Conservation (phyloP, 805 yeast genomes). For the Saturnispora quitensis region DNA sequence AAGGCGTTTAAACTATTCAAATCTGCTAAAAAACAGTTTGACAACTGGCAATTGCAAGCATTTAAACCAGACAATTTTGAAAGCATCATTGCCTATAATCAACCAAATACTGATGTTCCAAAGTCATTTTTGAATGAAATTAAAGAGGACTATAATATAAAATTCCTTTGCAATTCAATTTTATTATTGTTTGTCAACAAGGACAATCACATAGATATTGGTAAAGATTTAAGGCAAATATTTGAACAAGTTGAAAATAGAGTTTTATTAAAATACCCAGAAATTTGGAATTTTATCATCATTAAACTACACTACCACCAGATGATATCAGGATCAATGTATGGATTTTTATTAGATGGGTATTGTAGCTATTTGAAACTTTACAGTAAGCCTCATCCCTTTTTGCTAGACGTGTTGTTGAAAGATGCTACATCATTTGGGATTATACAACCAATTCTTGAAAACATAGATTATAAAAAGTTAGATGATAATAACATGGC, state of each 20-base stretch:
- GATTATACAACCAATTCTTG: constrained; percentile 12
- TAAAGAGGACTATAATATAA: constrained; percentile 22
- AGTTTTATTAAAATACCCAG: constrained; percentile 20
- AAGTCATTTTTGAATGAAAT: constrained; percentile 11
- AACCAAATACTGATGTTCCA: not conserved
- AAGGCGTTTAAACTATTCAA: constrained; percentile 21
- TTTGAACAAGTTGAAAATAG: constrained; percentile 15
- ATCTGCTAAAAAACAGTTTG: constrained; percentile 24
- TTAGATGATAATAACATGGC: constrained; percentile 24
- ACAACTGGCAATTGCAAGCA: constrained; percentile 25
- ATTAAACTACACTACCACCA: constrained; percentile 20
- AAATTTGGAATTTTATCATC: constrained; percentile 24
- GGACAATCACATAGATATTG: constrained; percentile 11
- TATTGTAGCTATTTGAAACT: constrained; percentile 5
- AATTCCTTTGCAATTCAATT: constrained; percentile 23
- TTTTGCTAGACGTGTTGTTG: constrained; percentile 19
- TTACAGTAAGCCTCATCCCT: constrained; percentile 7
- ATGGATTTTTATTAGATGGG: constrained; percentile 13
- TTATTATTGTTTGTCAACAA: constrained; percentile 16
- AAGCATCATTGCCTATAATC: constrained; percentile 3
- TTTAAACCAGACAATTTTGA: constrained; percentile 26
- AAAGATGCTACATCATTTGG: constrained; percentile 12
- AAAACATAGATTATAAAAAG: constrained; percentile 7
- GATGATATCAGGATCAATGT: constrained; percentile 13
- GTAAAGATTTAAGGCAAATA: constrained; percentile 14